phyloP scores from a whole-genome alignment of 148 eudicot species.

The Rhododendron griersonianum region DNA sequence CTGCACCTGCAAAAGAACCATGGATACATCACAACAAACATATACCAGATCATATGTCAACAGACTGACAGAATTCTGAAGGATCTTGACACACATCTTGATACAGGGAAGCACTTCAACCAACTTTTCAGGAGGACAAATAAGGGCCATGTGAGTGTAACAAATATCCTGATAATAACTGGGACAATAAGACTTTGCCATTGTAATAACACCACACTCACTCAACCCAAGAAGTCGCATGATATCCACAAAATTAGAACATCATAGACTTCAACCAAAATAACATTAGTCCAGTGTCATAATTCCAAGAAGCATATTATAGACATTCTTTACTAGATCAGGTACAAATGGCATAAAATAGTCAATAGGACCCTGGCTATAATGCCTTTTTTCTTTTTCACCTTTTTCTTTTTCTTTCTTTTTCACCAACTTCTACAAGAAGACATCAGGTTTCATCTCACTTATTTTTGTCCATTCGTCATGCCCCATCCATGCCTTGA shows the following conservation, averaged over 20 bases:
- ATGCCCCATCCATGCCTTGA: not conserved
- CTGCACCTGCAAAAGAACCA: conserved; percentile 52
- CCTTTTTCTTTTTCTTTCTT: not conserved
- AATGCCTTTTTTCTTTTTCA: not conserved
- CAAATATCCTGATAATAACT: not conserved
- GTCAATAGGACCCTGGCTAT: not conserved
- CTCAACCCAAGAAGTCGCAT: not conserved
- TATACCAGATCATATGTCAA: not conserved
- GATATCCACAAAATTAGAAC: not conserved
- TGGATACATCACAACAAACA: conserved; percentile 4
- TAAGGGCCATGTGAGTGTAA: not conserved
- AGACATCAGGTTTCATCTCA: not conserved
- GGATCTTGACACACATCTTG: not conserved
- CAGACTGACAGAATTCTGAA: not conserved
- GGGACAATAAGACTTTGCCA: not conserved
- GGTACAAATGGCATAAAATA: not conserved
- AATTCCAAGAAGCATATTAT: not conserved
- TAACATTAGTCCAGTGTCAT: not conserved
- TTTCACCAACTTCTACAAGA: not conserved
- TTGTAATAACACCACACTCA: not conserved
- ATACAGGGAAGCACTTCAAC: not conserved
- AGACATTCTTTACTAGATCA: not conserved
- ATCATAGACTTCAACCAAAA: not conserved
- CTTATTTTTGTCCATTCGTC: not conserved
- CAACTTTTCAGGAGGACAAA: not conserved